Evolutionary conservation across 192 early-diverging fungal genomes (phyloP).

Genomic region (Backusella luteola): DNA sequence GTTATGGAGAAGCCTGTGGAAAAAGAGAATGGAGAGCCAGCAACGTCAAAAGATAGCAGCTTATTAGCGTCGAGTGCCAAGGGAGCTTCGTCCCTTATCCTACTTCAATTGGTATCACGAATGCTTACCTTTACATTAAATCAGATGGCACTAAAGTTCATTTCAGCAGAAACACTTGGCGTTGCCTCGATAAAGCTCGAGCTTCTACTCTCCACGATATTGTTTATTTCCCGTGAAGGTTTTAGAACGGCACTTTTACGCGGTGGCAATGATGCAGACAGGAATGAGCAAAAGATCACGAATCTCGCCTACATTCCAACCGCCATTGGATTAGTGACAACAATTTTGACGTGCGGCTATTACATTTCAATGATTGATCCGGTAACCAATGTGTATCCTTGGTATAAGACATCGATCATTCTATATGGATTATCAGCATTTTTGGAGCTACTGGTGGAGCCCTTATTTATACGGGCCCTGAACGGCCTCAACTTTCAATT

Average conservation of each 20-base stretch:
- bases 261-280: conserved; percentile 10
- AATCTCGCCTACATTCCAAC: conserved; percentile 77
- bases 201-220: conserved; percentile 81
- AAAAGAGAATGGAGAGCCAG: not conserved
- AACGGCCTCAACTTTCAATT: conserved; percentile 72
- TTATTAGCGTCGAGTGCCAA: conserved; percentile 60
- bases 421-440: conserved; percentile 76
- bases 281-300: conserved; percentile 52
- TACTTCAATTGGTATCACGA: conserved; percentile 73
- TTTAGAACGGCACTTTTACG: conserved; percentile 73
- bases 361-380: conserved; percentile 39
- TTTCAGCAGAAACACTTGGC: conserved; percentile 73
- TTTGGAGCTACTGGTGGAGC: conserved; percentile 83
- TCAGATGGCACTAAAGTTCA: conserved; percentile 71
- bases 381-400: conserved; percentile 33
- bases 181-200: conserved; percentile 83
- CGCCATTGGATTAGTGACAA: conserved; percentile 58
- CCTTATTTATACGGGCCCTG: conserved; percentile 75
- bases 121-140: conserved; percentile 83
- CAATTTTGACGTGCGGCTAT: conserved; percentile 49
- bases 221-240: conserved; percentile 89
- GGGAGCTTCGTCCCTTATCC: conserved; percentile 72
- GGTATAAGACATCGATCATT: conserved; percentile 53
- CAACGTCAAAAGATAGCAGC: not conserved
- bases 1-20: not conserved